phyloP scores from a whole-genome alignment of 1,139 yeast genomes.

The Kodamaea plutei region DNA sequence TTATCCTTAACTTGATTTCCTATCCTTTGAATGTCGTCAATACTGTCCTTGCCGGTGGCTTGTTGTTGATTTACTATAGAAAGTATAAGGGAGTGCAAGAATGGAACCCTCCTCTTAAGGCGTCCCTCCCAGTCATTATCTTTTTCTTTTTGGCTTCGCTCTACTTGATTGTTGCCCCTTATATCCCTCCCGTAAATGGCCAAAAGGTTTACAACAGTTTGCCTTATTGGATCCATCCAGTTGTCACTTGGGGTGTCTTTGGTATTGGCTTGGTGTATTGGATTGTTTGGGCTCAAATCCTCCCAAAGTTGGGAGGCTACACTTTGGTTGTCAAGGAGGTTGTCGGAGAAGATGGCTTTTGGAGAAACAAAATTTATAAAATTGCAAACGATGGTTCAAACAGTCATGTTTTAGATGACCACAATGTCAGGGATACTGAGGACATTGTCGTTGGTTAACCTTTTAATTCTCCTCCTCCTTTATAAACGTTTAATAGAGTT shows the following conservation, averaged over 20 bases:
- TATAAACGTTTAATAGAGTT: no score
- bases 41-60: conserved; percentile 40
- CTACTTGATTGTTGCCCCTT: conserved; percentile 76
- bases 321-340: conserved; percentile 54
- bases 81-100: conserved; percentile 44
- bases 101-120: conserved; percentile 77
- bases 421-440: conserved; percentile 3
- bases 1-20: conserved; percentile 45
- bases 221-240: conserved; percentile 82
- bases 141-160: conserved; percentile 68
- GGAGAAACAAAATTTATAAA: conserved; percentile 61
- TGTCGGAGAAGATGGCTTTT: conserved; percentile 69
- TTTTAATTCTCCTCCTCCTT: no score
- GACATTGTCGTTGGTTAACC: conserved; percentile 1
- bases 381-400: conserved; percentile 20
- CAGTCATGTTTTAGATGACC: conserved; percentile 6
- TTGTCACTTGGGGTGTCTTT: conserved; percentile 77
- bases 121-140: conserved; percentile 56
- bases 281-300: conserved; percentile 58
- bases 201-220: conserved; percentile 61
- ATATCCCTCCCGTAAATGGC: conserved; percentile 67
- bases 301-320: conserved; percentile 61
- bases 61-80: conserved; percentile 42
- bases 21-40: conserved; percentile 52
- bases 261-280: conserved; percentile 70